Base-by-base conservation (phyloP, 306 rosid genomes). In the Sesbania bispinosa region DNA sequence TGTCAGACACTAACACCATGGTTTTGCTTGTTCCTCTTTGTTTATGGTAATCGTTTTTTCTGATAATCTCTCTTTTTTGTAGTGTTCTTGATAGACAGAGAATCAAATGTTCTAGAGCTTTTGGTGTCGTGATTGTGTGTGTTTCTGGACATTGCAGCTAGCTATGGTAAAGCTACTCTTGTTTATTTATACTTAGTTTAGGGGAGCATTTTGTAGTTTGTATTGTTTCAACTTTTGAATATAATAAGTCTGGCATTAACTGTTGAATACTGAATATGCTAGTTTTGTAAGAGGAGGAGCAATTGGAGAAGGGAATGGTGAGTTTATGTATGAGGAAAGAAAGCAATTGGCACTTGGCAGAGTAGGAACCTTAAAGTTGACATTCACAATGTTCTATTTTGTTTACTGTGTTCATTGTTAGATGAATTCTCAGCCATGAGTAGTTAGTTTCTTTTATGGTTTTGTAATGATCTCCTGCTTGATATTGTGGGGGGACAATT, bases 11-110 rank as follows among this genome's bases (percentile, higher is more conserved):
- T 32, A 32, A 32, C 36, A 32, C 7, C 1, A 1, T 35, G n/a
- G n/a, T 35, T 35, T 35, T 6, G 2, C 10, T 7, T 35, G 39
- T 35, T 35, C 39, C 39, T 8, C 8, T 35, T 57, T 36, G 8
- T n/a, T 52, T 8, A 24, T 19, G 68, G 73, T 61, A 62, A 77
- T 69, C 19, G 26, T 59, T 80, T 7, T 24, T 13, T 58, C n/a
- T 57, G 8, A 1, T 41, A 21, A 21, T 33, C 33, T 62, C 10
- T 15, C 54, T 36, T 13, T 32, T 45, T 16, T 26, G 15, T 48
- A 52, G 47, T 35, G 42, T 61, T 33, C n/a, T 53, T 50, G 50
- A 3, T 65, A 10, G 2, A 24, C 54, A 29, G 35, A 30, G 43
- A 46, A 5, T n/a, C 3, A 26, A 47, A 35, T 6, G 64, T 53